Conservation (phyloP, 495 filamentous ascomycete species). For the Talaromyces liani region DNA sequence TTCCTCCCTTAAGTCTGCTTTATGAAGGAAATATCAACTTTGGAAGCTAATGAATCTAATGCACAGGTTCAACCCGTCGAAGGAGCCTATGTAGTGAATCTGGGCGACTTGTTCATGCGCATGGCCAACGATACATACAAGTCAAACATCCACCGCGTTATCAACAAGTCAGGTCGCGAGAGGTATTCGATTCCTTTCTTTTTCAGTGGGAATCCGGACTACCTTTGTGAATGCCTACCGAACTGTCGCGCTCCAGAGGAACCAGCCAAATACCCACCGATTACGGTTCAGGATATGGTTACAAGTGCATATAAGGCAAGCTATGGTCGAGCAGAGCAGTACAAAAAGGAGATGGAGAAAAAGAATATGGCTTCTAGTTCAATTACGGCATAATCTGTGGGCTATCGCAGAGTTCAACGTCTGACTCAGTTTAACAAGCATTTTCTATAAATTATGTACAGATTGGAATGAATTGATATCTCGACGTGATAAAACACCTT, state of each 20-base stretch:
- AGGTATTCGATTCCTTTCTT: conserved; percentile 60
- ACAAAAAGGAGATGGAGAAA: conserved; percentile 22
- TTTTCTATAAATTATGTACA: background rate
- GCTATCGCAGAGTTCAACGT: background rate
- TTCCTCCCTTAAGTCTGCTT: background rate
- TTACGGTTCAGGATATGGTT: conserved; percentile 34
- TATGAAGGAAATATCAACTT: too few species aligned
- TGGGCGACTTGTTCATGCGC: conserved; percentile 52
- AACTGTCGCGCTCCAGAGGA: conserved; percentile 33
- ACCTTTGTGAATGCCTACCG: conserved; percentile 46
- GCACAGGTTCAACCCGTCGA: conserved; percentile 38
- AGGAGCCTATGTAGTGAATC: conserved; percentile 47
- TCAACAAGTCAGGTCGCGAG: conserved; percentile 34
- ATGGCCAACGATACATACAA: conserved; percentile 53
- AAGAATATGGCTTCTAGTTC: conserved; percentile 8
- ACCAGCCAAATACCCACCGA: conserved; percentile 38
- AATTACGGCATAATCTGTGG: background rate
- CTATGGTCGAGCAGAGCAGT: conserved; percentile 27
- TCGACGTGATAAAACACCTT: background rate
- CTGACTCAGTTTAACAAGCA: background rate
- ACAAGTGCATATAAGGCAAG: conserved; percentile 25
- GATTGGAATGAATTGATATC: background rate
- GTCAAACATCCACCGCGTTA: conserved; percentile 48
- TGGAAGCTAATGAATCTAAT: too few species aligned
- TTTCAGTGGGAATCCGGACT: conserved; percentile 46